phyloP scores from a whole-genome alignment of 108 stramenopile genomes.

The Aureococcus anophagefferens region DNA sequence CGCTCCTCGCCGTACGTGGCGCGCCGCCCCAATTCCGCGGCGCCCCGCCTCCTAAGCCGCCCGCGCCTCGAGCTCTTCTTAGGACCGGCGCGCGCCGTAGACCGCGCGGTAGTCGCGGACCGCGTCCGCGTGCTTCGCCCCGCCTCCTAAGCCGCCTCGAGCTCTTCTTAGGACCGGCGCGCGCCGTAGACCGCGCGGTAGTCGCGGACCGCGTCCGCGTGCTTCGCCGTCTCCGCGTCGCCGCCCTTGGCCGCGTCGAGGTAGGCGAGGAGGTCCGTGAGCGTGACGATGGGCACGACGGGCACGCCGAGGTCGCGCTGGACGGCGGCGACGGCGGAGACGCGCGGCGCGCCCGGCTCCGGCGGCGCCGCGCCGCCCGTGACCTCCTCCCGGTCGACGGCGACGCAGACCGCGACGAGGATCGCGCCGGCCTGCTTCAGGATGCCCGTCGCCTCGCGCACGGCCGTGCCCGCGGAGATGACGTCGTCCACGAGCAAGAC shows the following conservation, averaged over 20 bases:
- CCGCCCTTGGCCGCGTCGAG: not conserved
- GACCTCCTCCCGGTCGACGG: slow-evolving; percentile 88
- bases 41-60: no score
- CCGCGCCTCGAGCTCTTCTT: no score
- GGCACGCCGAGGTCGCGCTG: slow-evolving; percentile 66
- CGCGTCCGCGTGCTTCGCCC: not conserved
- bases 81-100: slow-evolving; percentile 4
- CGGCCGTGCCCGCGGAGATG: slow-evolving; percentile 95
- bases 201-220: not conserved
- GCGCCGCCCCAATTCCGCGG: not conserved
- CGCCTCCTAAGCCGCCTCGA: no score
- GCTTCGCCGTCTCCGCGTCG: not conserved
- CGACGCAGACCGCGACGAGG: slow-evolving; percentile 80
- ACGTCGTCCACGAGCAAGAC: slow-evolving; percentile 97
- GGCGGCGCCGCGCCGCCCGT: slow-evolving; percentile 45
- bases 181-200: slow-evolving; percentile 15
- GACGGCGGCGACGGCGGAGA: slow-evolving; percentile 83
- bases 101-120: slow-evolving; percentile 11
- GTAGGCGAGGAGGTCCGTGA: slow-evolving; percentile 62
- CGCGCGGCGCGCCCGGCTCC: slow-evolving; percentile 24
- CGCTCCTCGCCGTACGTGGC: not conserved
- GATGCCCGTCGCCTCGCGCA: slow-evolving; percentile 77
- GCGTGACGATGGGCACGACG: slow-evolving; percentile 71
- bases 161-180: no score
- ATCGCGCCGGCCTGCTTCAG: slow-evolving; percentile 64